Evolutionary conservation across 129 eudicot species (phyloP).

Genomic region (Ambrosia trifida): DNA sequence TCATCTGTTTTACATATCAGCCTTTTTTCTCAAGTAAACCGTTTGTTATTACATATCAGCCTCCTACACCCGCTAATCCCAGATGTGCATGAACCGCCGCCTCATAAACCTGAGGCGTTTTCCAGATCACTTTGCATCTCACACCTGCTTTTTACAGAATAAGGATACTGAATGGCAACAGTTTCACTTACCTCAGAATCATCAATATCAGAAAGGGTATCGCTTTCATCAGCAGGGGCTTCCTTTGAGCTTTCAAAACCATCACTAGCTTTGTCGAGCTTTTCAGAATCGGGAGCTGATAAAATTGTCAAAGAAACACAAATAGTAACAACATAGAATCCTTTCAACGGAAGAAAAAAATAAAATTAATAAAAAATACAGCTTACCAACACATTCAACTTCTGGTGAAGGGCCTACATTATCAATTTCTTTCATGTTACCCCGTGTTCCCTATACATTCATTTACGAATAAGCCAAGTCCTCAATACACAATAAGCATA

Average conservation of each 20-base stretch:
- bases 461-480: conserved; percentile 17
- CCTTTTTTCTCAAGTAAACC: too few relatives aligned
- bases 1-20: too few relatives aligned
- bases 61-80: too few relatives aligned
- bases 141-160: background rate
- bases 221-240: conserved; percentile 45
- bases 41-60: too few relatives aligned
- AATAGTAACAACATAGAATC: conserved; percentile 7
- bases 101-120: too few relatives aligned
- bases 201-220: conserved; percentile 55
- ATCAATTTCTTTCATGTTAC: conserved; percentile 5
- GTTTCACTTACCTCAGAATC: conserved; percentile 48
- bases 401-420: conserved; percentile 4
- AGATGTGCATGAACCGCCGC: too few relatives aligned
- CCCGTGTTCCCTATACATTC: conserved; percentile 18
- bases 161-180: background rate
- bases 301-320: conserved; percentile 5
- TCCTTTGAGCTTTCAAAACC: conserved; percentile 29
- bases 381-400: conserved; percentile 26
- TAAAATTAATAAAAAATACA: background rate
- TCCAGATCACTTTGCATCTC: too few relatives aligned
- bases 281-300: conserved; percentile 38
- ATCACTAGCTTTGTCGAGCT: conserved; percentile 13
- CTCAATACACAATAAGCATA: conserved; percentile 6
- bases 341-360: conserved; percentile 12